phyloP scores from a whole-genome alignment of 345 rosid species.

The Laguncularia racemosa region DNA sequence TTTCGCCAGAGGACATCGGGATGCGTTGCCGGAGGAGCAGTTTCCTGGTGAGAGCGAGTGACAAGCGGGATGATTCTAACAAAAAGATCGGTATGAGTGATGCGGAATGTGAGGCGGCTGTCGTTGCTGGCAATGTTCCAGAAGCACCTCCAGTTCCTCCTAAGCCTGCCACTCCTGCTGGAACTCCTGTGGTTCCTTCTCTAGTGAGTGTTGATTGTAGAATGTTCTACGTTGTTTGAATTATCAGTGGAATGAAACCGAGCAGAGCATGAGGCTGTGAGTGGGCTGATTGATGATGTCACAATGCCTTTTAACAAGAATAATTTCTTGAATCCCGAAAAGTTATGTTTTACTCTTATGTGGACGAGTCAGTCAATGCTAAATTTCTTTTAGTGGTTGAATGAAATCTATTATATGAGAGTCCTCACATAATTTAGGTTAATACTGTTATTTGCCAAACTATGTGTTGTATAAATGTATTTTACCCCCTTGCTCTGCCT shows the following conservation, averaged over 20 bases:
- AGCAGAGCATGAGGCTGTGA: no score
- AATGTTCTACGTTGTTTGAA: neutral
- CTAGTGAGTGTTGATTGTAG: slow-evolving; percentile 10
- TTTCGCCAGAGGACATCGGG: no score
- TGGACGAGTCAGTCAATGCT: no score
- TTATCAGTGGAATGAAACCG: no score
- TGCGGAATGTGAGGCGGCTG: slow-evolving; percentile 86
- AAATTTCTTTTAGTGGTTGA: no score
- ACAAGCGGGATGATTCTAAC: slow-evolving; percentile 25
- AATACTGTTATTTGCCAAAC: neutral
- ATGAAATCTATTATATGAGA: no score
- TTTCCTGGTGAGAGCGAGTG: slow-evolving; percentile 29
- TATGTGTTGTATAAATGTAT: neutral
- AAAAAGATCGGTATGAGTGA: slow-evolving; percentile 51
- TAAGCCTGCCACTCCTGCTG: slow-evolving; percentile 66
- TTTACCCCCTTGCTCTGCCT: neutral
- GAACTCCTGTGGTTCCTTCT: slow-evolving; percentile 63
- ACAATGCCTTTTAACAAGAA: no score
- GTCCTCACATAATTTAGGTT: neutral
- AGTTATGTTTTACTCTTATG: no score
- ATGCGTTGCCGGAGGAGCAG: no score
- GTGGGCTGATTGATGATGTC: no score
- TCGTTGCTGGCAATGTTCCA: slow-evolving; percentile 72
- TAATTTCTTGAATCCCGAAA: no score
- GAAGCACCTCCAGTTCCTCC: slow-evolving; percentile 83